Evolutionary conservation across 2,329 filamentous ascomycete genomes (phyloP).

Genomic region (Hypoxylon rubiginosum): DNA sequence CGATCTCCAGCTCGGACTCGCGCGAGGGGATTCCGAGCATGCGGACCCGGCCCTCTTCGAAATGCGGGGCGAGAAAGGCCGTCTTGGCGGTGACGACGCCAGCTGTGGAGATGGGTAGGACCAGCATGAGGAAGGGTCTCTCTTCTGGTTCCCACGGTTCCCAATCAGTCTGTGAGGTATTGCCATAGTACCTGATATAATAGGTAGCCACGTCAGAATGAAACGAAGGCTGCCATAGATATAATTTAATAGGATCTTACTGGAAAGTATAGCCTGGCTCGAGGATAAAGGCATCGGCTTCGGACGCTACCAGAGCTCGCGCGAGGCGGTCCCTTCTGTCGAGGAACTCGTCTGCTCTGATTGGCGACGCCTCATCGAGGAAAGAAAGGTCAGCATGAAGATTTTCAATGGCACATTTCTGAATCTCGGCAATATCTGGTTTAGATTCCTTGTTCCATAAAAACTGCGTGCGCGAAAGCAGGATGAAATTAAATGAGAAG

Average conservation of each 20-base stretch:
- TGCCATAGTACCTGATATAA: constrained; percentile 66
- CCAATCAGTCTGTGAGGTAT: constrained; percentile 72
- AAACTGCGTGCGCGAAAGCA: constrained; percentile 15
- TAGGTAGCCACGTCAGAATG: neutral
- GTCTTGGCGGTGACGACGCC: constrained; percentile 66
- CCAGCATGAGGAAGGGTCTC: constrained; percentile 72
- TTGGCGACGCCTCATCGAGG: constrained; percentile 62
- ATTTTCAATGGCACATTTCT: constrained; percentile 66
- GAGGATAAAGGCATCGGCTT: constrained; percentile 70
- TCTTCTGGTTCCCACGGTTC: constrained; percentile 76
- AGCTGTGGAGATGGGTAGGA: constrained; percentile 61
- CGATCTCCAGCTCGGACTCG: constrained; percentile 63
- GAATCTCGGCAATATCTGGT: constrained; percentile 35
- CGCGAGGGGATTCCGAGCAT: constrained; percentile 70
- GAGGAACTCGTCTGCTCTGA: constrained; percentile 65
- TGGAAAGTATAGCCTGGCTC: constrained; percentile 76
- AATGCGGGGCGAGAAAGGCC: constrained; percentile 70
- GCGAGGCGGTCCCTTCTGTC: constrained; percentile 69
- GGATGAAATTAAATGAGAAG: constrained; percentile 13
- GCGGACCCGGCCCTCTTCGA: constrained; percentile 71
- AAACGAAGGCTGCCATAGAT: neutral
- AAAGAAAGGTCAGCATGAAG: constrained; percentile 65
- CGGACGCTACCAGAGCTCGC: constrained; percentile 63
- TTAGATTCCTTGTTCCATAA: neutral
- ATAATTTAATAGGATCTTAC: constrained; percentile 50